Conservation (phyloP, 257 asterid genomes). For the Coffea canephora region DNA sequence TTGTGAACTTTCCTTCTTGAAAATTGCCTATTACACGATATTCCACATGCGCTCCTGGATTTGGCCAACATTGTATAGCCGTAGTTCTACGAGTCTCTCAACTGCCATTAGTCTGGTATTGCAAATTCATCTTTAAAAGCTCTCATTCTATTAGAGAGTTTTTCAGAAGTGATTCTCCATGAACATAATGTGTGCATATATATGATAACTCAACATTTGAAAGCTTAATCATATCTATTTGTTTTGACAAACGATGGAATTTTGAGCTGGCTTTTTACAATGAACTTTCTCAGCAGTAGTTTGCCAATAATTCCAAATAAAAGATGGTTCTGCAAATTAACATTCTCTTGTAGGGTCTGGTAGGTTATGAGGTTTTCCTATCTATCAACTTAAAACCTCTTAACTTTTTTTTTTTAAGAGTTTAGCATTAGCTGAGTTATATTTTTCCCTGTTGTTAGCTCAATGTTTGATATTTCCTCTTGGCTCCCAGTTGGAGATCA, state of each 20-base stretch:
- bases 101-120: background rate
- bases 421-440: background rate
- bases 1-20: background rate
- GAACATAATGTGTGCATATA: background rate
- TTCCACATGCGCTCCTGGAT: background rate
- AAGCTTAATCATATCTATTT: background rate
- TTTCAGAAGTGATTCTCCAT: background rate
- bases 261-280: background rate
- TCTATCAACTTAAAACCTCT: background rate
- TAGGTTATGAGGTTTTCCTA: background rate
- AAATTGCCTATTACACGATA: background rate
- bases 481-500: conserved; percentile 61
- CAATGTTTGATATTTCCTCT: conserved; percentile 16
- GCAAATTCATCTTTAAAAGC: background rate
- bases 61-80: background rate
- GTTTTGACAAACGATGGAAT: background rate
- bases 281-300: background rate
- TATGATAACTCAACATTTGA: background rate
- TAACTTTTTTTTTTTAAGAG: background rate
- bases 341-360: background rate
- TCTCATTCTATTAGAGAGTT: background rate
- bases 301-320: background rate
- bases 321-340: background rate
- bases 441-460: background rate
- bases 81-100: background rate